These are phyloP conservation scores for Aspergillus baeticus DNA, from an alignment of 495 filamentous ascomycete genomes.

Conservation along the genomic window DNA sequence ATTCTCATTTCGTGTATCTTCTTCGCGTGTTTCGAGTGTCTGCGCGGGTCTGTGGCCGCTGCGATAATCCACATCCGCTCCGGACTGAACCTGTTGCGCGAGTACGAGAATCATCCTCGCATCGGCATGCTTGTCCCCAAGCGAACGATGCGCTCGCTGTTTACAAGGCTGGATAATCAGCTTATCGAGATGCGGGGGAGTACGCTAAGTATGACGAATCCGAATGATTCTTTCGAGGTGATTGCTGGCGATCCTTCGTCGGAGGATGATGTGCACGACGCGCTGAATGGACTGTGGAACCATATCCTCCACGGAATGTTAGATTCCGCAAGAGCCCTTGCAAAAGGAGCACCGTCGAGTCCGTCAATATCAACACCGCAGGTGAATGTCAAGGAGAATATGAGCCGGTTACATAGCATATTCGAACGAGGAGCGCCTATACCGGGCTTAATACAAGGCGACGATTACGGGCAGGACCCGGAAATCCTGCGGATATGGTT, in stretches of 20 bases:
- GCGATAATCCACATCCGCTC: constrained; percentile 6
- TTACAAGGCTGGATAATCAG: constrained; percentile 7
- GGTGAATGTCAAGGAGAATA: background rate
- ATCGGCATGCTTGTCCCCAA: background rate
- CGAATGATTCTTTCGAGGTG: background rate
- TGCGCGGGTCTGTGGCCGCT: background rate
- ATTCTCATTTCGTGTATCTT: constrained; percentile 3
- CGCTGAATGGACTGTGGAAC: constrained; percentile 1
- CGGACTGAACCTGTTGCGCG: background rate
- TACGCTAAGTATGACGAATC: background rate
- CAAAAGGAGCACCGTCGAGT: background rate
- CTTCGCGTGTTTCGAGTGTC: constrained; percentile 7
- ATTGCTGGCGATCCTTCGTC: background rate
- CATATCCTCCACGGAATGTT: constrained; percentile 5
- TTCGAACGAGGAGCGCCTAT: background rate
- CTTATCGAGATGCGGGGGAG: constrained; percentile 1
- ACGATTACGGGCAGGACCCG: background rate
- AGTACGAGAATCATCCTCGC: background rate
- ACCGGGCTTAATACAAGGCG: background rate
- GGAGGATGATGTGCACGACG: constrained; percentile 4
- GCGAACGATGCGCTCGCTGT: constrained; percentile 2
- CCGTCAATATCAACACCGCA: background rate
- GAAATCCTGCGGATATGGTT: constrained; percentile 7
- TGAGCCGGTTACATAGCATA: background rate
- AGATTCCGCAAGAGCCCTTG: background rate